Percentiles rank a stretch among this genome's conserved stretches.
These are phyloP conservation scores for Ophiocordyceps australis DNA, from an alignment of 2,329 filamentous ascomycete genomes.

Conservation along the genomic window DNA sequence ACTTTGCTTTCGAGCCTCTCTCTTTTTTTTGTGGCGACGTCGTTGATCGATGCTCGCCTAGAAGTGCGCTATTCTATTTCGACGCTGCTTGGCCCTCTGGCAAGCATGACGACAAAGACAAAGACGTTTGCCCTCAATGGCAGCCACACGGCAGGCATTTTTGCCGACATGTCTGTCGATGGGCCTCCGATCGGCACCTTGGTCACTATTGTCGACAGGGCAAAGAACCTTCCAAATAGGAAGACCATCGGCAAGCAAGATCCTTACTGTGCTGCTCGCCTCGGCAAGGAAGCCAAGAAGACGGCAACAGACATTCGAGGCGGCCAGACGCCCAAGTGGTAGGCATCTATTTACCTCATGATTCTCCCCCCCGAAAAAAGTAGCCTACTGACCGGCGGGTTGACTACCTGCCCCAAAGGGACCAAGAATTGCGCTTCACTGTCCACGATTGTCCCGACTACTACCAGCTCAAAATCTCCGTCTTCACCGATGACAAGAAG, in stretches of 20 bases:
- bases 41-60: no score
- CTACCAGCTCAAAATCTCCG: constrained; percentile 82
- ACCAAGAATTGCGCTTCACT: constrained; percentile 88
- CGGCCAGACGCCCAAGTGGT: constrained; percentile 93
- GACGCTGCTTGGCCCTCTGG: no score
- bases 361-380: no score
- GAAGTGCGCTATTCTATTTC: no score
- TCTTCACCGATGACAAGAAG: constrained; percentile 97
- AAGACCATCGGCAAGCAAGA: constrained; percentile 98
- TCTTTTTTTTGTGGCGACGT: no score
- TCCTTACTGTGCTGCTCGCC: constrained; percentile 81
- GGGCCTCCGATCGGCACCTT: constrained; percentile 87
- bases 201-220: constrained; percentile 80
- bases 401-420: constrained; percentile 46
- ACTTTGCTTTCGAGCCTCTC: no score
- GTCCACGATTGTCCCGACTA: constrained; percentile 96
- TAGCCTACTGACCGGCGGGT: constrained; percentile 5
- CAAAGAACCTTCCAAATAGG: constrained; percentile 90
- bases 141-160: constrained; percentile 81
- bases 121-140: constrained; percentile 38
- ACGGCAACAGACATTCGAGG: constrained; percentile 86
- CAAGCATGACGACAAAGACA: constrained; percentile 33
- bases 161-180: constrained; percentile 82
- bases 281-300: constrained; percentile 96
- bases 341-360: constrained; percentile 9